Conservation (phyloP, 768 basidiomycete genomes). For the Russula lepida region DNA sequence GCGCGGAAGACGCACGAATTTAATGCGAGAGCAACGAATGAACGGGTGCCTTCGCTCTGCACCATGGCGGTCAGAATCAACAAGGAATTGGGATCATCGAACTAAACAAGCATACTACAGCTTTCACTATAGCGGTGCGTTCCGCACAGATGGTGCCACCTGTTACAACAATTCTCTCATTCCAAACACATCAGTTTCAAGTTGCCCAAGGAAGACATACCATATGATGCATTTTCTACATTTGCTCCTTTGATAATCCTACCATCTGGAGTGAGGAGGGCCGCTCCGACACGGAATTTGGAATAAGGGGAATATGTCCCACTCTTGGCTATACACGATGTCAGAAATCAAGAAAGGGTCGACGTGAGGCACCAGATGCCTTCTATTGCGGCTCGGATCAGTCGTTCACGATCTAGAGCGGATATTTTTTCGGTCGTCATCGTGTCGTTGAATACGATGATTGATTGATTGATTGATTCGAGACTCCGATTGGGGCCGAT, state of each 20-base stretch:
- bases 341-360: neutral
- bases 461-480: too few relatives aligned
- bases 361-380: slow-evolving; percentile 29
- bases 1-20: slow-evolving; percentile 45
- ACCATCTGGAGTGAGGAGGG: slow-evolving; percentile 63
- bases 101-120: slow-evolving; percentile 48
- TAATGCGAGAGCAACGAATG: slow-evolving; percentile 74
- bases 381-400: slow-evolving; percentile 53
- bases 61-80: neutral
- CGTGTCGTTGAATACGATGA: neutral
- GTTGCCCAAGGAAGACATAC: slow-evolving; percentile 32
- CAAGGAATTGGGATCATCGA: too few relatives aligned
- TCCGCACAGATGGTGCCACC: slow-evolving; percentile 93
- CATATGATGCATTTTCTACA: slow-evolving; percentile 90
- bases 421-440: slow-evolving; percentile 27
- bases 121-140: slow-evolving; percentile 91
- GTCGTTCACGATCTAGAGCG: slow-evolving; percentile 35
- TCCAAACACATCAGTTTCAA: neutral
- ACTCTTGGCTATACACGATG: slow-evolving; percentile 46
- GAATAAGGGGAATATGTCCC: slow-evolving; percentile 79
- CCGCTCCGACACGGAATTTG: slow-evolving; percentile 88
- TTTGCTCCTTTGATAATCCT: slow-evolving; percentile 78
- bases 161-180: slow-evolving; percentile 26
- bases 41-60: slow-evolving; percentile 70
- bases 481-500: too few relatives aligned